Conservation (phyloP, 768 basidiomycete species). For the Kwoniella dejecticola region DNA sequence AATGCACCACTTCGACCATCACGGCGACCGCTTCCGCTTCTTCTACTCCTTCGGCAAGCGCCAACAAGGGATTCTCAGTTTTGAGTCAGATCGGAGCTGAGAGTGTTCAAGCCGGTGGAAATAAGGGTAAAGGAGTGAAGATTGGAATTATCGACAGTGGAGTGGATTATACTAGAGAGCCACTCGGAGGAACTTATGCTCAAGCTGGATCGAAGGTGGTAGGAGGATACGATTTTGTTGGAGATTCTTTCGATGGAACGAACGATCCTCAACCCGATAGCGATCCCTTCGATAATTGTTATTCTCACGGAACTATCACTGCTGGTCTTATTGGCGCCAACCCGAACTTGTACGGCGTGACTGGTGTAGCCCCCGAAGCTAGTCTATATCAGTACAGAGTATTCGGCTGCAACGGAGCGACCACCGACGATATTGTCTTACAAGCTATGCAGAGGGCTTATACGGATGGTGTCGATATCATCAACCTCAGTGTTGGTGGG, state of each 20-base stretch:
- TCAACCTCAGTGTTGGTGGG: constrained; percentile 68
- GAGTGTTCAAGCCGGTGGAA: constrained; percentile 66
- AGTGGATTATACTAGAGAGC: constrained; percentile 52
- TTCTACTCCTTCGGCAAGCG: constrained; percentile 15
- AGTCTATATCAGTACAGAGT: constrained; percentile 61
- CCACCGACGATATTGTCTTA: constrained; percentile 56
- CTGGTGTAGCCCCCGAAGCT: constrained; percentile 69
- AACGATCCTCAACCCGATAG: constrained; percentile 45
- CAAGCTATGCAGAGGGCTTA: constrained; percentile 60
- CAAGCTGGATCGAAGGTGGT: constrained; percentile 51
- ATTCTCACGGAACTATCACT: constrained; percentile 54
- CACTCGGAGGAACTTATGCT: constrained; percentile 56
- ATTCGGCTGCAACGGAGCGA: constrained; percentile 64
- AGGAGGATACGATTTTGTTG: constrained; percentile 56
- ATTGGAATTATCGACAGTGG: constrained; percentile 63
- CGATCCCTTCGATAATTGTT: constrained; percentile 53
- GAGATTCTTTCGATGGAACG: constrained; percentile 45
- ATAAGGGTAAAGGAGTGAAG: constrained; percentile 67
- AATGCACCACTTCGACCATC: constrained; percentile 28
- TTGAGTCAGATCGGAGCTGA: constrained; percentile 61
- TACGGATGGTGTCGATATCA: constrained; percentile 64
- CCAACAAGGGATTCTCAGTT: constrained; percentile 43
- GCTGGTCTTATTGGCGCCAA: constrained; percentile 58
- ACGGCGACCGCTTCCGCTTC: constrained; percentile 20
- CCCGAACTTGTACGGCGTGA: constrained; percentile 65